Evolutionary conservation across 768 basidiomycete species (phyloP).

Genomic region (Rhodosporidiobolus odoratus): DNA sequence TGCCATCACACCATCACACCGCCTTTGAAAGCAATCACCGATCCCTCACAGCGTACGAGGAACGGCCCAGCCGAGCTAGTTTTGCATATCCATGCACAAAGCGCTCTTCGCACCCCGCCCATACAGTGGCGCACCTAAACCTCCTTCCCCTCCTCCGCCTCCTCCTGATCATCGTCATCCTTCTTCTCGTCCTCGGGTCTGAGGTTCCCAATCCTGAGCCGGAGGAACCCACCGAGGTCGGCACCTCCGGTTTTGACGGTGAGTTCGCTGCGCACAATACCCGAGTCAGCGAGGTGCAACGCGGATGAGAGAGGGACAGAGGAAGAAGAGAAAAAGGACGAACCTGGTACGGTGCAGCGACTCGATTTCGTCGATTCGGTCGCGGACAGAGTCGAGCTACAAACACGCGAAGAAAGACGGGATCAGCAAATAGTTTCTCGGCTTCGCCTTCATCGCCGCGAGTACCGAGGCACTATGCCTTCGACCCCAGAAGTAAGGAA

Average conservation of each 20-base stretch:
- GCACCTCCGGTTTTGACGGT: conserved; percentile 52
- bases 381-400: conserved; percentile 62
- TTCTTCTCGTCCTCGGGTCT: conserved; percentile 22
- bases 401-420: neutral
- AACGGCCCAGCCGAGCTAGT: too few relatives aligned
- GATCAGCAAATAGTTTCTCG: neutral
- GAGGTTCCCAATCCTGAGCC: conserved; percentile 24
- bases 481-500: neutral
- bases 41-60: too few relatives aligned
- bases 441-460: neutral
- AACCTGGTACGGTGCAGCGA: conserved; percentile 62
- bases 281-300: neutral
- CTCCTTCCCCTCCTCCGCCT: conserved; percentile 2
- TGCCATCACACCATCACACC: too few relatives aligned
- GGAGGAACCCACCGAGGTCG: conserved; percentile 37
- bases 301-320: neutral
- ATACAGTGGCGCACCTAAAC: too few relatives aligned
- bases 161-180: conserved; percentile 21
- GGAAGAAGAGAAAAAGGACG: neutral
- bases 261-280: conserved; percentile 60
- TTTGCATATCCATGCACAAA: too few relatives aligned
- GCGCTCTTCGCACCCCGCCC: too few relatives aligned
- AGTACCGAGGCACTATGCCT: neutral
- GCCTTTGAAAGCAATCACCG: too few relatives aligned
- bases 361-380: conserved; percentile 80